These are phyloP conservation scores for Sphaerulina populicola DNA, from an alignment of 2,329 filamentous ascomycete species.

Conservation along the genomic window DNA sequence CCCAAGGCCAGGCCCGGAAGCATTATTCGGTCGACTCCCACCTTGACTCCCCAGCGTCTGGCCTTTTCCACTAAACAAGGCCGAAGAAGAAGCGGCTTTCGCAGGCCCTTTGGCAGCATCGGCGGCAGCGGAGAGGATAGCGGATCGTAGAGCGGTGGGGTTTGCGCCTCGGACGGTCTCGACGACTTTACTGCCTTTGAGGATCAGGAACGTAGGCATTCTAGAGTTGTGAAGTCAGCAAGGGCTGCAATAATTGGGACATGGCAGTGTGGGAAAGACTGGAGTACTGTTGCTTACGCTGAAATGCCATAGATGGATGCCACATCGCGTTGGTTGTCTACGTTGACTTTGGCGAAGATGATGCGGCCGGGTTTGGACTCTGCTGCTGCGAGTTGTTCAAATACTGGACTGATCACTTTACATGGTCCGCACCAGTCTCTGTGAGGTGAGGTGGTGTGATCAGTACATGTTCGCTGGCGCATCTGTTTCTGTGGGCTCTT, in stretches of 20 bases:
- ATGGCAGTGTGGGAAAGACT: not conserved
- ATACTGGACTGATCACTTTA: constrained; percentile 47
- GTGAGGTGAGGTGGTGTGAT: not conserved
- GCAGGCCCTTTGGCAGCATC: constrained; percentile 35
- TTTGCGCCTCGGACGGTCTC: constrained; percentile 45
- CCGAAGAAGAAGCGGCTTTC: constrained; percentile 19
- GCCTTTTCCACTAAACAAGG: constrained; percentile 37
- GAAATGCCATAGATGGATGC: constrained; percentile 44
- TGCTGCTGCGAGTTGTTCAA: constrained; percentile 45
- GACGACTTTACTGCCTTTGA: constrained; percentile 38
- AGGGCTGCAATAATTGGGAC: constrained; percentile 8
- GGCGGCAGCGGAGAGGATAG: constrained; percentile 39
- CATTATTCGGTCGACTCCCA: not conserved
- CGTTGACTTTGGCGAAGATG: constrained; percentile 49
- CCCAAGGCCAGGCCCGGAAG: not conserved
- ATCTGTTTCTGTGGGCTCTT: not conserved
- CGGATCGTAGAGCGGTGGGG: constrained; percentile 41
- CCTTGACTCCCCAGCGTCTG: constrained; percentile 31
- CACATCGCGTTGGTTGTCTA: constrained; percentile 46
- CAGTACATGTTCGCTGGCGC: not conserved
- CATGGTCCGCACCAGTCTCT: constrained; percentile 49
- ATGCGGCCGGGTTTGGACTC: constrained; percentile 42
- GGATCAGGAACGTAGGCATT: constrained; percentile 45
- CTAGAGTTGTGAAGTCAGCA: no score
- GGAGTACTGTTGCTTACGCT: constrained; percentile 30